Evolutionary conservation across 176 grass and related monocot species (phyloP), one percentile per base, ranked within the genome.

Genomic region (Aegilops tauschii): DNA sequence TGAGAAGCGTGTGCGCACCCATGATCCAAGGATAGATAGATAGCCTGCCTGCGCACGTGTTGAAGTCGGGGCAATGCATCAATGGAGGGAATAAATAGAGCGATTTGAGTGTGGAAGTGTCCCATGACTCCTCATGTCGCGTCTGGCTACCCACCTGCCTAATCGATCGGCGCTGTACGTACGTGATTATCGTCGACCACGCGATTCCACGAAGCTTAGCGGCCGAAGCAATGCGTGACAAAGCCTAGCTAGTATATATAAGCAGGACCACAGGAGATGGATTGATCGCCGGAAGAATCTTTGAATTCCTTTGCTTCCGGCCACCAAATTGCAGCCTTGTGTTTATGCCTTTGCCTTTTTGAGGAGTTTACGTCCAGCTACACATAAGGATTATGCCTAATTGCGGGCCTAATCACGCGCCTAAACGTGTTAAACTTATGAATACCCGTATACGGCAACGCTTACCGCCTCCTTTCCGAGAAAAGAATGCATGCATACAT

Each of bases 231-330:
- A 87, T 76, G 30, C 21, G 30, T 34, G 37, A n/a, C 10, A 59
- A 42, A 11, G 68, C 12, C 37, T 47, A 62, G 32, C 65, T 9
- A 20, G 78, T 69, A 59, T 69, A 61, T 61, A 76, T 61, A 63
- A n/a, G 68, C 65, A 73, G 58, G 59, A 34, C 28, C 73, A 8
- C 59, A 69, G 76, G 61, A 52, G 61, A 76, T 68, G 67, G 64
- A 31, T 77, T 65, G 52, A 31, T 83, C 76, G 42, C 77, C 44
- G 58, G 78, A 83, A 88, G 92, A 97, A 94, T 97, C 80, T 97
- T 92, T 91, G 90, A 91, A 94, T 85, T 40, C 78, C 30, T 4
- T 92, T 89, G 81, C 95, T 91, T 97, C 30, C 82, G 75, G 92
- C 61, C 78, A 88, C 69, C 83, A 72, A 96, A 93, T 75, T 80